These are phyloP conservation scores for Phytophthora macrochlamydospora DNA, from an alignment of 352 stramenopile species.

Conservation along the genomic window DNA sequence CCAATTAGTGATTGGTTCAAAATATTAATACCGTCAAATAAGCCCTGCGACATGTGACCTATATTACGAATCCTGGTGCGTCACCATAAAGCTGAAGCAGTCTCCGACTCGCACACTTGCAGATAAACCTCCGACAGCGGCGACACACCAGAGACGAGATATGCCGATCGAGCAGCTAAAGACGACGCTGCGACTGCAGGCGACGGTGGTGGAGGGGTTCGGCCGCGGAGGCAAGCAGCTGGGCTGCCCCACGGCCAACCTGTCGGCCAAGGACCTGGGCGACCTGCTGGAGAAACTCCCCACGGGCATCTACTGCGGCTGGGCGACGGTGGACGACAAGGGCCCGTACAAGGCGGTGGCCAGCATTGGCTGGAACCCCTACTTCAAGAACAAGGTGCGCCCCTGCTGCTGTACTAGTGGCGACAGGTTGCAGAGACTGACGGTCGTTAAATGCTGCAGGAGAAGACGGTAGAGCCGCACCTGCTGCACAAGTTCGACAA, in stretches of 20 bases:
- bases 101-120: neutral
- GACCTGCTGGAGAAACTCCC: slow-evolving; percentile 74
- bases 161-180: slow-evolving; percentile 69
- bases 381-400: slow-evolving; percentile 92
- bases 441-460: slow-evolving; percentile 31
- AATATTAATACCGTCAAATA: too few species aligned
- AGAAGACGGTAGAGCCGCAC: slow-evolving; percentile 97
- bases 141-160: neutral
- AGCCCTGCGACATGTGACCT: too few species aligned
- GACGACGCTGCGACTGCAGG: slow-evolving; percentile 78
- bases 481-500: slow-evolving; percentile 93
- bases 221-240: slow-evolving; percentile 96
- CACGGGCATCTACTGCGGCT: slow-evolving; percentile 95
- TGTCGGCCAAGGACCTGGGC: slow-evolving; percentile 88
- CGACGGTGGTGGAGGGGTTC: slow-evolving; percentile 92
- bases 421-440: slow-evolving; percentile 5
- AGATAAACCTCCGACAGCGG: neutral
- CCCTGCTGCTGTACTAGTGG: slow-evolving; percentile 5
- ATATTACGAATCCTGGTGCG: too few species aligned
- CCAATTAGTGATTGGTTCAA: too few species aligned
- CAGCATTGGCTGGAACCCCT: slow-evolving; percentile 97
- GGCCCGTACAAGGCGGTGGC: slow-evolving; percentile 94
- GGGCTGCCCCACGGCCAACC: slow-evolving; percentile 95
- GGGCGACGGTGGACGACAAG: slow-evolving; percentile 86
- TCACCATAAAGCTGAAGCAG: neutral